phyloP scores from a whole-genome alignment of 192 early-diverging fungal species.

The Backusella luteola region DNA sequence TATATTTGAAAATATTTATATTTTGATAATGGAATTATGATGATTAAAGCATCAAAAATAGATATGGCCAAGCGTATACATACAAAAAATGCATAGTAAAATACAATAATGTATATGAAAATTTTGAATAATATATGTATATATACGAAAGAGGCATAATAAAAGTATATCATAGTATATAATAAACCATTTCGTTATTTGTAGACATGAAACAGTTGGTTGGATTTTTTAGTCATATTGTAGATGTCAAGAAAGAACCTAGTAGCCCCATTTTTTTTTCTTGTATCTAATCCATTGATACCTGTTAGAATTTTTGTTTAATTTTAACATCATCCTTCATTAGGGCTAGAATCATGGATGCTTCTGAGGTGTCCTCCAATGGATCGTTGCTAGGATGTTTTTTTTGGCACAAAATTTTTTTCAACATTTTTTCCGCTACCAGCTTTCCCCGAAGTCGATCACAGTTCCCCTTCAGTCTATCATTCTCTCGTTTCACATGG shows the following conservation, averaged over 20 bases:
- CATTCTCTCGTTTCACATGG: conserved; percentile 42
- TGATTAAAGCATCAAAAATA: not conserved
- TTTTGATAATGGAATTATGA: not conserved
- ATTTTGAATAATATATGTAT: not conserved
- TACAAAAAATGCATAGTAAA: not conserved
- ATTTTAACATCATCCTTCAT: not conserved
- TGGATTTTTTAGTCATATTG: not conserved
- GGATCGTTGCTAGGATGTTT: not conserved
- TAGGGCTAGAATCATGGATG: not conserved
- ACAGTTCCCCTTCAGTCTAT: conserved; percentile 35
- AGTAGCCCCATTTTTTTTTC: not conserved
- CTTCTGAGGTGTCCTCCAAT: not conserved
- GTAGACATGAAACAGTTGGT: not conserved
- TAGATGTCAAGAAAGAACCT: not conserved
- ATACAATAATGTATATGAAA: not conserved
- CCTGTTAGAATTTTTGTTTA: not conserved
- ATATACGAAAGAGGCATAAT: not conserved
- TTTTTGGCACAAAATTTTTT: conserved; percentile 13
- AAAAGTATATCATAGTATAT: not conserved
- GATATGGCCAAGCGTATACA: not conserved
- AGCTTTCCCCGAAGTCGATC: conserved; percentile 49
- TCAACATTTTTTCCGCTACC: conserved; percentile 51
- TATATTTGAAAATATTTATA: not conserved
- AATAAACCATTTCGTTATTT: not conserved
- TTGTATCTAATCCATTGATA: not conserved